These are phyloP conservation scores for Cupressus sempervirens DNA, from an alignment of 75 land plant genomes.

Conservation along the genomic window DNA sequence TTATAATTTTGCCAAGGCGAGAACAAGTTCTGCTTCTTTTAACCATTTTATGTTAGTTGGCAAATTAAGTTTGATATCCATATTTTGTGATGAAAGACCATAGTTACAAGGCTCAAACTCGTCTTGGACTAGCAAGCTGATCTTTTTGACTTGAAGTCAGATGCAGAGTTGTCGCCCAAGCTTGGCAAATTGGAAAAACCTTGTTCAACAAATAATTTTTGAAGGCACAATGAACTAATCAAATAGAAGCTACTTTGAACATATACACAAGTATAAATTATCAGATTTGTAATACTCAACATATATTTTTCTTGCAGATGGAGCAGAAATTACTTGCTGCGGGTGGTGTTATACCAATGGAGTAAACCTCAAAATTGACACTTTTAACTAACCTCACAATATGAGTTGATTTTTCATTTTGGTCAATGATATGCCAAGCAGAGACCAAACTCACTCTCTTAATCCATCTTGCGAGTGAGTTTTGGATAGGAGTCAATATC, in stretches of 20 bases:
- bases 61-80: neutral
- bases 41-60: neutral
- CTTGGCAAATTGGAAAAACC: too few species aligned
- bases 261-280: too few species aligned
- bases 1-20: neutral
- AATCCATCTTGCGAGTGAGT: neutral
- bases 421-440: neutral
- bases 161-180: too few species aligned
- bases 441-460: neutral
- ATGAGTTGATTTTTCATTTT: neutral
- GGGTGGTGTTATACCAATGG: slow-evolving; percentile 30
- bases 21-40: neutral
- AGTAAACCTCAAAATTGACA: neutral
- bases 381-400: neutral
- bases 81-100: too few species aligned
- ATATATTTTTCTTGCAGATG: slow-evolving; percentile 27
- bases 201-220: too few species aligned
- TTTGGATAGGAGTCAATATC: neutral
- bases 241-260: too few species aligned
- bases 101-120: too few species aligned
- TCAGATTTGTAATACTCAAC: slow-evolving; percentile 9
- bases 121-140: too few species aligned
- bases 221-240: too few species aligned
- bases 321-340: slow-evolving; percentile 33
- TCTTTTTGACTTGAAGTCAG: too few species aligned